Evolutionary conservation across 805 yeast species (phyloP), one percentile per base, ranked within the genome.

Genomic region (Yarrowia sp.): DNA sequence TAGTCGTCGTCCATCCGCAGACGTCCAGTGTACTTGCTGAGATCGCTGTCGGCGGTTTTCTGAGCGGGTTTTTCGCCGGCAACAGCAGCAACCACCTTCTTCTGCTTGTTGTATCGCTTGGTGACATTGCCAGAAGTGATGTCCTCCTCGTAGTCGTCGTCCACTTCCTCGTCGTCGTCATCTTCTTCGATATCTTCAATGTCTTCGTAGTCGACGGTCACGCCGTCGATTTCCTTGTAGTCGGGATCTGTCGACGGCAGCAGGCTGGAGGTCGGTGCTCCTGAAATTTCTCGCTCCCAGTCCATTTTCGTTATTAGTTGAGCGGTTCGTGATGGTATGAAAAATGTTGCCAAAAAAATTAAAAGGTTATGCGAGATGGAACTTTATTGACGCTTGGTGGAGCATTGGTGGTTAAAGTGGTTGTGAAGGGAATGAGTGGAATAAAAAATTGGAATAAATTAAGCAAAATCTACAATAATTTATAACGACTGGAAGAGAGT

Each of bases 1-100:
- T 67, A 65, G 27, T 66, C 67, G 39, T 61, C 63, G 19, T 68
- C 69, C 29, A 68, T 65, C 16, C 65, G 66, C 19, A 68, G 60
- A 14, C 68, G 53, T 1, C 66, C 66, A 21, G 65, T 29, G 38
- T 65, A 62, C 55, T 63, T 65, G 18, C 61, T 53, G 14, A 66
- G 56, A 35, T 65, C 64, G 21, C 41, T 24, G 18, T 38, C 36
- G 7, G 29, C 29, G 6, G 33, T 10, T n/a, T 39, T 41, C 14
- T 47, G 55, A 0, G 19, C 55, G 6, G 49, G 33, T 8, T 25
- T 24, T 27, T 25, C 46, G 24, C 27, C 61, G 3, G 24, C 5
- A 19, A 13, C 36, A 5, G 18, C 18, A 3, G 46, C 27, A 19
- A 27, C 36, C 6, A 27, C 61, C 36, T 39, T 55, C 21, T 55